Conservation (phyloP, 164 flowering plant species). For the Stephania yunnanensis region DNA sequence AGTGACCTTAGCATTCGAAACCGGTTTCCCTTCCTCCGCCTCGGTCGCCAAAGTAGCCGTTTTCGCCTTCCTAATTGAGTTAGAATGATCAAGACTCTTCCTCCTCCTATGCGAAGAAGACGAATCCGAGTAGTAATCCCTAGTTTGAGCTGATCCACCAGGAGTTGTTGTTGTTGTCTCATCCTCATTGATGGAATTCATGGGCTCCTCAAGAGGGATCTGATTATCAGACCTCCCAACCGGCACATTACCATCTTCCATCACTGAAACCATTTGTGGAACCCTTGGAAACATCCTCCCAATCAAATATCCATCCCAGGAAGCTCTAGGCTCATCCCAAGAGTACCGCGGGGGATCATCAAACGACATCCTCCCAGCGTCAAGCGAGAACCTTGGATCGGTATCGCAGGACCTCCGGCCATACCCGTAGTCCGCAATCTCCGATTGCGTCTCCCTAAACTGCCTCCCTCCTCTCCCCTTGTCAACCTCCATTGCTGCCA, state of each 20-base stretch:
- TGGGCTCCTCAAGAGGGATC: constrained; percentile 68
- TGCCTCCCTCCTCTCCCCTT: constrained; percentile 20
- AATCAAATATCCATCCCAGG: constrained; percentile 88
- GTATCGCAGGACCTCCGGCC: constrained; percentile 75
- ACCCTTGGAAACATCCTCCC: constrained; percentile 54
- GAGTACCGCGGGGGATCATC: constrained; percentile 59
- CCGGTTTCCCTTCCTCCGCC: constrained; percentile 23
- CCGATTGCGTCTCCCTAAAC: constrained; percentile 46
- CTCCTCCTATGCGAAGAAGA: constrained; percentile 57
- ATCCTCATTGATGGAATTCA: constrained; percentile 36
- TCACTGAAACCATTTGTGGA: constrained; percentile 71
- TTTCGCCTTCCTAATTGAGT: constrained; percentile 48
- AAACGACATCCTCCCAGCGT: constrained; percentile 50
- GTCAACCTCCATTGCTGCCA: constrained; percentile 30
- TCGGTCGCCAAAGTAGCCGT: constrained; percentile 66
- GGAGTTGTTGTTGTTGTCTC: constrained; percentile 33
- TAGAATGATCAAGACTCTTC: constrained; percentile 74
- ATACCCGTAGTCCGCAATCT: constrained; percentile 80
- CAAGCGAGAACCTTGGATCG: constrained; percentile 50
- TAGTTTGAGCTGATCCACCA: constrained; percentile 83
- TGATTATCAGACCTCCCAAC: constrained; percentile 52
- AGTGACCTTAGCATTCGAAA: constrained; percentile 19
- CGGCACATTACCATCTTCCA: constrained; percentile 57
- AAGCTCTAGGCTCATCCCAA: constrained; percentile 85
- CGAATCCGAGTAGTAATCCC: constrained; percentile 77